Evolutionary conservation across 768 basidiomycete species (phyloP).

Genomic region (Kwoniella sp.): DNA sequence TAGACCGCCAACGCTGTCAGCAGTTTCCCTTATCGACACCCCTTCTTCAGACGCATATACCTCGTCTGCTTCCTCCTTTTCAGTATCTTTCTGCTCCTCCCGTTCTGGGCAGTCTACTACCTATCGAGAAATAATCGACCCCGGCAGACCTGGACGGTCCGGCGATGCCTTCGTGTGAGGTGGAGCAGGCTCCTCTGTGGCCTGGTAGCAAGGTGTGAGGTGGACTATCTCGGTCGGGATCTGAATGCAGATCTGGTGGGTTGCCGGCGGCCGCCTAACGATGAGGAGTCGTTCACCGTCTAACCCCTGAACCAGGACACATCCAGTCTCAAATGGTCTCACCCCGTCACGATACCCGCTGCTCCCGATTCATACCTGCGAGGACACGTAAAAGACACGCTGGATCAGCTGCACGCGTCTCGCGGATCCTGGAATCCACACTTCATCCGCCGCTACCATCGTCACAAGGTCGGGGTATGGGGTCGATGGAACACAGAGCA

Average conservation of each 20-base stretch:
- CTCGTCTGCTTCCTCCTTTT: constrained; percentile 25
- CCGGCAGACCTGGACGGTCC: constrained; percentile 25
- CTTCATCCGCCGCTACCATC: constrained; percentile 24
- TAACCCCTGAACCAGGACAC: constrained; percentile 19
- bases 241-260: constrained; percentile 25
- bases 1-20: constrained; percentile 25
- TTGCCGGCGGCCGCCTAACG: no score
- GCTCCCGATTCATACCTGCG: constrained; percentile 22
- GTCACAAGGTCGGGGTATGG: constrained; percentile 12
- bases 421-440: constrained; percentile 28
- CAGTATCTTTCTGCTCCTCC: constrained; percentile 27
- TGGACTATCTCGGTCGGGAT: constrained; percentile 39
- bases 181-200: constrained; percentile 30
- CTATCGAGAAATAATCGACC: constrained; percentile 23
- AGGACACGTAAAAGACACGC: constrained; percentile 27
- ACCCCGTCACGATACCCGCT: constrained; percentile 32
- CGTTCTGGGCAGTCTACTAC: constrained; percentile 32
- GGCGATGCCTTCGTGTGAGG: constrained; percentile 33
- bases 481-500: constrained; percentile 28
- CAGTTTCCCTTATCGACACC: constrained; percentile 19
- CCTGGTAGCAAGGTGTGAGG: constrained; percentile 37
- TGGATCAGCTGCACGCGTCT: constrained; percentile 20
- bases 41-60: constrained; percentile 28
- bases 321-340: constrained; percentile 22
- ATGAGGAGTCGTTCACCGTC: not conserved